Percentiles rank a stretch among this genome's conserved stretches.
Conservation (phyloP, 1,284 basidiomycete genomes). For the Trametes sp. region DNA sequence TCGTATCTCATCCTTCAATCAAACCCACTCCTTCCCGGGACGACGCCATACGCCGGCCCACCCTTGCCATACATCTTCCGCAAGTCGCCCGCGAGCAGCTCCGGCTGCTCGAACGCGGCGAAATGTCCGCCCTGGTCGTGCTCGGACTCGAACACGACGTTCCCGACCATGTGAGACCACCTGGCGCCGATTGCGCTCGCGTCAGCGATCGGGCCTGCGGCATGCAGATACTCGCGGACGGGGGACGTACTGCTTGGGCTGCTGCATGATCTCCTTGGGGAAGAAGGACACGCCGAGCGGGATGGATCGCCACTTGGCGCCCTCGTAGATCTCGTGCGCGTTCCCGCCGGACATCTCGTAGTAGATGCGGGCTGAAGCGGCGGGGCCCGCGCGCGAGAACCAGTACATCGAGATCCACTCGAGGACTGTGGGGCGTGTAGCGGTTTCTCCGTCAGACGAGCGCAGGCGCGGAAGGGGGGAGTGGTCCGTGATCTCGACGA, state of each 20-base stretch:
- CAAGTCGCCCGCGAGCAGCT: conserved; percentile 39
- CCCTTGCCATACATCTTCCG: conserved; percentile 35
- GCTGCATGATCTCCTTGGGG: conserved; percentile 39
- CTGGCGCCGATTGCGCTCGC: conserved; percentile 19
- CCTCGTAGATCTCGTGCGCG: neutral
- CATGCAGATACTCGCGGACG: neutral
- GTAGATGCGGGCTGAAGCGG: conserved; percentile 49
- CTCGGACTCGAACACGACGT: conserved; percentile 38
- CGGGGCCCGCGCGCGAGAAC: conserved; percentile 44
- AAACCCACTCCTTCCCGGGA: conserved; percentile 25
- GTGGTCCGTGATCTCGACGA: conserved; percentile 39
- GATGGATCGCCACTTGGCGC: conserved; percentile 30
- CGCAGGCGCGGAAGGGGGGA: too few species aligned
- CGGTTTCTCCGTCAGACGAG: too few species aligned
- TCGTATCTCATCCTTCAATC: too few species aligned
- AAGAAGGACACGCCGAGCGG: conserved; percentile 45
- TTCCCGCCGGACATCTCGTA: conserved; percentile 38
- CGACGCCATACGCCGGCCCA: conserved; percentile 33
- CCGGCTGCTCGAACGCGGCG: conserved; percentile 41
- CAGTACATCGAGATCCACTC: conserved; percentile 27
- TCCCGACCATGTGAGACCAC: conserved; percentile 35
- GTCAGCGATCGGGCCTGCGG: conserved; percentile 15
- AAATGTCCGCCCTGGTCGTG: conserved; percentile 42
- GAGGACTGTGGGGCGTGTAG: too few species aligned
- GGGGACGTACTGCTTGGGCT: conserved; percentile 33